Evolutionary conservation across 345 rosid genomes (phyloP).

Genomic region (Acer saccharum): DNA sequence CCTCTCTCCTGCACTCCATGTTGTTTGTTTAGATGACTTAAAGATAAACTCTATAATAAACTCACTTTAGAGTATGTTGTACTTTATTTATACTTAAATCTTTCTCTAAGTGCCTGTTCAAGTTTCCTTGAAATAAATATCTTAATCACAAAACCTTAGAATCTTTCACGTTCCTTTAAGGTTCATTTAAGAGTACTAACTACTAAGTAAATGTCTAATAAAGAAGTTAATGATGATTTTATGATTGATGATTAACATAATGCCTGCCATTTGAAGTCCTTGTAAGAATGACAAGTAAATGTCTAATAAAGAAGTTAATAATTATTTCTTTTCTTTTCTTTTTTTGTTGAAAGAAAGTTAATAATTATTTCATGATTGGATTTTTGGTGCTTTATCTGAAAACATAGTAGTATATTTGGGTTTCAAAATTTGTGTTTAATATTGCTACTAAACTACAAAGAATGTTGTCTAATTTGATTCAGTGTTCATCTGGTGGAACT

Average conservation of each 20-base stretch:
- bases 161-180: not conserved
- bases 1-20: no score
- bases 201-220: not conserved
- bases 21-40: no score
- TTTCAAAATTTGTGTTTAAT: not conserved
- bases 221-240: not conserved
- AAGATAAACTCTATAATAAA: no score
- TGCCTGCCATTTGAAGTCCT: no score
- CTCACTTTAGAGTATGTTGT: no score
- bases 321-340: no score
- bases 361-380: not conserved
- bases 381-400: not conserved
- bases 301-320: no score
- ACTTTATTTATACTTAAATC: no score
- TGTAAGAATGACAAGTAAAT: no score
- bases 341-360: not conserved
- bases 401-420: not conserved
- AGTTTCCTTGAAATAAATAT: no score
- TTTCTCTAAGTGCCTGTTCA: no score
- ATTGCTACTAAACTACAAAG: not conserved
- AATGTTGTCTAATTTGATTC: conserved; percentile 11
- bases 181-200: not conserved
- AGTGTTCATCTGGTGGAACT: conserved; percentile 96
- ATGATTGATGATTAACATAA: not conserved
- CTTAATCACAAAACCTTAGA: no score